Conservation (phyloP, 1,284 basidiomycete genomes). For the Cutaneotrichosporon cutaneum region DNA sequence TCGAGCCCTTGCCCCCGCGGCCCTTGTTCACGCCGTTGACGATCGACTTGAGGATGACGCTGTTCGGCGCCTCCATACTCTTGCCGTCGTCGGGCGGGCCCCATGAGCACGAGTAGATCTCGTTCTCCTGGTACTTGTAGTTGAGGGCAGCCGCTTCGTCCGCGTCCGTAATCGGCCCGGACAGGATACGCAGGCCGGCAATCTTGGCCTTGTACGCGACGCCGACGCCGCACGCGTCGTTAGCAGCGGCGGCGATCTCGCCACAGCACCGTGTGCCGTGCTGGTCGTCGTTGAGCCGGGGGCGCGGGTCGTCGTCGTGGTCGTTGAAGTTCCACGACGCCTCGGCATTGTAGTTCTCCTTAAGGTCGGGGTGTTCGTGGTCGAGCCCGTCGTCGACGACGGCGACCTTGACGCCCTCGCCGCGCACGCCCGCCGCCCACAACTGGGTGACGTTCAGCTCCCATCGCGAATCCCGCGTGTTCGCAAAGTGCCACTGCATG, state of each 20-base stretch:
- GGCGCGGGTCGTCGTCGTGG: slow-evolving; percentile 81
- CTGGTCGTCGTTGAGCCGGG: slow-evolving; percentile 85
- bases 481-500: slow-evolving; percentile 80
- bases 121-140: slow-evolving; percentile 83
- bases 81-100: slow-evolving; percentile 94
- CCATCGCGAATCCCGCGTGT: slow-evolving; percentile 51
- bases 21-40: slow-evolving; percentile 93
- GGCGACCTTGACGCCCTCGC: slow-evolving; percentile 80
- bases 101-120: slow-evolving; percentile 96
- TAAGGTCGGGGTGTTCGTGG: slow-evolving; percentile 80
- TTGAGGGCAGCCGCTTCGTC: slow-evolving; percentile 97
- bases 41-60: slow-evolving; percentile 90
- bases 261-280: slow-evolving; percentile 98
- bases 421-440: slow-evolving; percentile 76
- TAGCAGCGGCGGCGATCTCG: slow-evolving; percentile 86
- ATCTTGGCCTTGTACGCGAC: slow-evolving; percentile 90
- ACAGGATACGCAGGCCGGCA: slow-evolving; percentile 92
- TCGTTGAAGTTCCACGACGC: slow-evolving; percentile 98
- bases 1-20: slow-evolving; percentile 81
- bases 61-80: slow-evolving; percentile 92
- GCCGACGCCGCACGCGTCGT: slow-evolving; percentile 89
- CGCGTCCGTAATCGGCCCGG: slow-evolving; percentile 94
- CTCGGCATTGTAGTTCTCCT: slow-evolving; percentile 80
- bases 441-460: slow-evolving; percentile 58
- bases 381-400: slow-evolving; percentile 97